Evolutionary conservation across 164 flowering plant genomes (phyloP), one percentile per base, ranked within the genome.

Genomic region (Platanus orientalis): DNA sequence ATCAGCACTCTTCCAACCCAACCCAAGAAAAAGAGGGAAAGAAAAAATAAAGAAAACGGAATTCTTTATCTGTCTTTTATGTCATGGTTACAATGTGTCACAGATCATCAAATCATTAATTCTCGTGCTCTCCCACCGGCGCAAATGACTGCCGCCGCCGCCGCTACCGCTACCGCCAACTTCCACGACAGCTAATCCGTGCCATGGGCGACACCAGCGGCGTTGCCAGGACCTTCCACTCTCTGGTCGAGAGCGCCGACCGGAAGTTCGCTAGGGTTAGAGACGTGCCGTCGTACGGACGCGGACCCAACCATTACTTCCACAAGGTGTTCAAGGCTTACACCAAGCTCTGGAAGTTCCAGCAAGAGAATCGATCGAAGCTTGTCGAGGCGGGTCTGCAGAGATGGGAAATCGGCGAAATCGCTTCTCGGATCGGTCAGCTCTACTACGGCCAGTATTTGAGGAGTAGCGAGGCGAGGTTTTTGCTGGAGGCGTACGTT

Each of bases 351-450:
- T 94, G 98, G 98, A 87, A 84, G 80, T 91, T 67, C 67, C 98
- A 94, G 82, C 98, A 87, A 72, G 83, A 83, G 80, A 71, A 88
- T 64, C 78, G 98, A 59, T 27, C 69, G 21, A 75, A 64, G 67
- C 84, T 94, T 19, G 84, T 88, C 14, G 84, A 73, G 55, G 66
- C 89, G 28, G 98, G 98, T 4, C 76, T 94, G 16, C 83, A 88
- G 71, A 80, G 98, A 28, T 87, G 93, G 93, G 97, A 94, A 52
- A 94, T 94, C 62, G 98, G 98, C 12, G 98, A 94, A 80, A 91
- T 94, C 81, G 98, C 98, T 12, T 86, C 93, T 53, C 82, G 98
- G 67, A 94, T 94, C 75, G 98, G 95, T 23, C 98, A 94, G 84
- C 83, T 94, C 2, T 94, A 94, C 73, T 94, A 78, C 72, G 80